phyloP scores from a whole-genome alignment of 345 rosid species.

The Crucihimalaya himalaica region DNA sequence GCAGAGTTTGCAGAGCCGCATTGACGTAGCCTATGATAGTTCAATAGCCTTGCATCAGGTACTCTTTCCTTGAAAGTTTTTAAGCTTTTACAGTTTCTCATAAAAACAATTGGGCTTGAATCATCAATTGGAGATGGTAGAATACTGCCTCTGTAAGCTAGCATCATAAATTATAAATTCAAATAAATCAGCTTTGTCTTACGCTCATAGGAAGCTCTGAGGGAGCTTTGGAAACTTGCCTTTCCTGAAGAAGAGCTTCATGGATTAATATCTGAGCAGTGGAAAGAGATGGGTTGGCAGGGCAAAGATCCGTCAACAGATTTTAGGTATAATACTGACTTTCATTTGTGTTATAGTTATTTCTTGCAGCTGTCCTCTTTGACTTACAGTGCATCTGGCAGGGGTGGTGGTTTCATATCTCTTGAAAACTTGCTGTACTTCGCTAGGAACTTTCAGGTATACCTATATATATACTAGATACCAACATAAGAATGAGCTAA shows the following conservation, averaged over 20 bases:
- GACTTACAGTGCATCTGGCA: conserved; percentile 44
- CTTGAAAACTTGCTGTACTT: conserved; percentile 94
- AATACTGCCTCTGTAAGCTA: neutral
- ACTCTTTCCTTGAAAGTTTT: conserved; percentile 7
- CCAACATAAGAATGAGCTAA: neutral
- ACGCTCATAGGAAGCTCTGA: conserved; percentile 72
- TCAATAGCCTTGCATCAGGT: conserved; percentile 79
- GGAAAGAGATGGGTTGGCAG: conserved; percentile 99
- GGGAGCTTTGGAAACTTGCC: conserved; percentile 82
- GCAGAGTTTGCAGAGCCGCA: conserved; percentile 84
- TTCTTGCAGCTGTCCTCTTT: conserved; percentile 17
- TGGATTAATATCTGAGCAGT: conserved; percentile 91
- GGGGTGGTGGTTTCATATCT: conserved; percentile 99
- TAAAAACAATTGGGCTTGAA: neutral
- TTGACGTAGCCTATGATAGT: conserved; percentile 88
- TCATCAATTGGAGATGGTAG: conserved; percentile 11
- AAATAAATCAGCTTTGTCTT: neutral
- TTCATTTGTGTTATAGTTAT: conserved; percentile 7
- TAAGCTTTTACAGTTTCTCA: neutral
- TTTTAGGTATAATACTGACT: conserved; percentile 62
- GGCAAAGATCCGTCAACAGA: conserved; percentile 99
- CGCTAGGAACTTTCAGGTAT: conserved; percentile 82
- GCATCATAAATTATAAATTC: conserved; percentile 4
- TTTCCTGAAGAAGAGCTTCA: conserved; percentile 91
- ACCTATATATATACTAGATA: neutral